Evolutionary conservation across 495 filamentous ascomycete genomes (phyloP).

Genomic region (Paragyromitra xinjiangensis): DNA sequence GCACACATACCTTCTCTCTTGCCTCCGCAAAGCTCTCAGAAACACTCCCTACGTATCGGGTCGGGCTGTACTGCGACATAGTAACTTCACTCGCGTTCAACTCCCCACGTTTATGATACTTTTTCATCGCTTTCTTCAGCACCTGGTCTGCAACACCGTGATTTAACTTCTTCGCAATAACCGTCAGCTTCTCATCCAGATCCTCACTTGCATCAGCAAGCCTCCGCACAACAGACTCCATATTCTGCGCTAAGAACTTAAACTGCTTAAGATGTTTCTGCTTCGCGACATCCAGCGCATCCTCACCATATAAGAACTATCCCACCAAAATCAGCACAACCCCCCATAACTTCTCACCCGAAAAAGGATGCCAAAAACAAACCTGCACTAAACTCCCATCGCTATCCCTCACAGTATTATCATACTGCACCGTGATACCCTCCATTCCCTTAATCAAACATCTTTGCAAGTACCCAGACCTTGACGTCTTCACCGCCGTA

Average conservation of each 20-base stretch:
- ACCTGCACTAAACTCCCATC: slow-evolving; percentile 88
- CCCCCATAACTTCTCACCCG: slow-evolving; percentile 5
- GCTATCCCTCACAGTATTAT: slow-evolving; percentile 89
- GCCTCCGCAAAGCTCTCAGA: slow-evolving; percentile 83
- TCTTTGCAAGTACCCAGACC: slow-evolving; percentile 95
- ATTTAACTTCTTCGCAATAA: slow-evolving; percentile 45
- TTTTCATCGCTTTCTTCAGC: slow-evolving; percentile 83
- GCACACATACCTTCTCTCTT: slow-evolving; percentile 64
- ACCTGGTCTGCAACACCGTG: slow-evolving; percentile 58
- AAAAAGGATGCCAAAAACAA: neutral
- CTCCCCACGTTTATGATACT: slow-evolving; percentile 73
- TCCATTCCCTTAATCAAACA: slow-evolving; percentile 99
- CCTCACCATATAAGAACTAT: slow-evolving; percentile 91
- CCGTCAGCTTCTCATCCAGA: slow-evolving; percentile 32
- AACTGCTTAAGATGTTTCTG: slow-evolving; percentile 91
- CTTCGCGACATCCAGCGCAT: slow-evolving; percentile 92
- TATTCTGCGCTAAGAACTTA: slow-evolving; percentile 85
- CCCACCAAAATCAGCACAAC: slow-evolving; percentile 5
- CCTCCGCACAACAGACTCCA: slow-evolving; percentile 62
- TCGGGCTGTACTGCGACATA: slow-evolving; percentile 75
- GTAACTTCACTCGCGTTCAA: slow-evolving; percentile 79
- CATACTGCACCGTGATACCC: slow-evolving; percentile 88
- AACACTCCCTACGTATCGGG: slow-evolving; percentile 79
- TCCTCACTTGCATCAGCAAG: slow-evolving; percentile 61
- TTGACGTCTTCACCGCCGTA: slow-evolving; percentile 97